Base-by-base conservation (phyloP, 129 eudicot species). In the Pittosporum tobira region DNA sequence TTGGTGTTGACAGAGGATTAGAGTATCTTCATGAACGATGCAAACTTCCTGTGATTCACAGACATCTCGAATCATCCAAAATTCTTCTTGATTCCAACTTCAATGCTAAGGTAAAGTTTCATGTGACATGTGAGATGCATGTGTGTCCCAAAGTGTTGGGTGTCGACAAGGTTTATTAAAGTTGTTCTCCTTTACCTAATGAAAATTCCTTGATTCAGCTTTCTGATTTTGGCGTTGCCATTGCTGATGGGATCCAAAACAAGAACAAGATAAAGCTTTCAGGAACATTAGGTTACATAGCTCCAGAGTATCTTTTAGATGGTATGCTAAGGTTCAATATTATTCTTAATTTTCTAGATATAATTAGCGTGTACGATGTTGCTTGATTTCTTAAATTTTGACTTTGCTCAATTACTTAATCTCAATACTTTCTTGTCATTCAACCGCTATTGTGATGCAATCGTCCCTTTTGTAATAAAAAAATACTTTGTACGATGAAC, bases 21-120 rank as follows among this genome's bases (percentile, higher is more conserved):
- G 99, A 91, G 65, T 86, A 80, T 73, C 85, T 91, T 49, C 99
- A 91, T 36, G 99, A 91, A 75, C 84, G 77, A 29, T 91, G 96
- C 70, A 84, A 79, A 57, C 98, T 96, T 25, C 84, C 89, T 0
- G 83, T 91, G 31, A 86, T 91, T 53, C 98, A 91, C 70, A 70
- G 98, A 75, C 86, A 91, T 72, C 75, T 91, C 74, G 87, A 83
- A 65, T 74, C 98, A 67, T 91, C 96, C 4, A 91, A 86, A 66
- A 79, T 91, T 74, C 81, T 91, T 56, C 81, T 91, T 15, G 98
- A 91, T 71, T 86, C 96, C 52, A 78, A 78, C 60, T 91, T 86
- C 75, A 83, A 81, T 68, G 98, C 98, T 11, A 91, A 83, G 94
- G 98, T 91, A 78, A 73, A 62, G 45, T 21, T 50, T 67, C 29